Evolutionary conservation across 768 basidiomycete species (phyloP).

Genomic region (Russula griseocarnosa): DNA sequence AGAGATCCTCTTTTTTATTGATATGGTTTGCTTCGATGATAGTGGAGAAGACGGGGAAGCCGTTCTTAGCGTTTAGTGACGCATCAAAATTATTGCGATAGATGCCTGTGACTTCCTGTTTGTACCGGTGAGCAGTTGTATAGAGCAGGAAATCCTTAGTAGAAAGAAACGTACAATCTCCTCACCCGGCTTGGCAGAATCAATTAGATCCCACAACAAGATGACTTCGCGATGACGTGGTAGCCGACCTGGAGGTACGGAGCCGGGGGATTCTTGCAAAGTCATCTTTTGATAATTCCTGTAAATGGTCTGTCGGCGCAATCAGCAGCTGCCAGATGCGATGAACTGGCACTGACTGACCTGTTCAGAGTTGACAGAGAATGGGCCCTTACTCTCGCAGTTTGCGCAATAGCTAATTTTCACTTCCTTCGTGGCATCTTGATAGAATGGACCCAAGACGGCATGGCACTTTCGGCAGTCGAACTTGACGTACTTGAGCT

Average conservation of each 20-base stretch:
- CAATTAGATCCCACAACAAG: conserved; percentile 96
- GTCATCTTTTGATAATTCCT: conserved; percentile 99
- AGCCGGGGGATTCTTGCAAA: conserved; percentile 94
- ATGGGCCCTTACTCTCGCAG: conserved; percentile 94
- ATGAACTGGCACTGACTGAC: conserved; percentile 38
- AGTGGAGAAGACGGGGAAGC: conserved; percentile 98
- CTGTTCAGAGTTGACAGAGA: conserved; percentile 94
- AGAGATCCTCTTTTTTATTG: conserved; percentile 98
- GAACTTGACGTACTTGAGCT: conserved; percentile 98
- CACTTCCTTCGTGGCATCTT: conserved; percentile 92
- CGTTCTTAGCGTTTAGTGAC: conserved; percentile 96
- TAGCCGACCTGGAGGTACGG: conserved; percentile 94
- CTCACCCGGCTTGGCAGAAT: conserved; percentile 96
- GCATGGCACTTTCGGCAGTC: conserved; percentile 93
- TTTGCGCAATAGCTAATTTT: conserved; percentile 91
- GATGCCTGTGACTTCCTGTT: conserved; percentile 92
- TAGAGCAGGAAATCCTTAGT: not conserved
- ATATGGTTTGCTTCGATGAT: conserved; percentile 97
- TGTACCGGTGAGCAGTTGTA: conserved; percentile 19
- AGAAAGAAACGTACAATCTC: conserved; percentile 66
- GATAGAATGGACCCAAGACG: conserved; percentile 95
- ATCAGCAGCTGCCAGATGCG: not conserved
- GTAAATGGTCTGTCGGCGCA: conserved; percentile 73
- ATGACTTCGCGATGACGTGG: conserved; percentile 97
- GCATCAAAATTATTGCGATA: conserved; percentile 99